Percentiles rank a stretch among this genome's conserved stretches.
Evolutionary conservation across 805 yeast genomes (phyloP).

Genomic region (Candida palmyrensis): DNA sequence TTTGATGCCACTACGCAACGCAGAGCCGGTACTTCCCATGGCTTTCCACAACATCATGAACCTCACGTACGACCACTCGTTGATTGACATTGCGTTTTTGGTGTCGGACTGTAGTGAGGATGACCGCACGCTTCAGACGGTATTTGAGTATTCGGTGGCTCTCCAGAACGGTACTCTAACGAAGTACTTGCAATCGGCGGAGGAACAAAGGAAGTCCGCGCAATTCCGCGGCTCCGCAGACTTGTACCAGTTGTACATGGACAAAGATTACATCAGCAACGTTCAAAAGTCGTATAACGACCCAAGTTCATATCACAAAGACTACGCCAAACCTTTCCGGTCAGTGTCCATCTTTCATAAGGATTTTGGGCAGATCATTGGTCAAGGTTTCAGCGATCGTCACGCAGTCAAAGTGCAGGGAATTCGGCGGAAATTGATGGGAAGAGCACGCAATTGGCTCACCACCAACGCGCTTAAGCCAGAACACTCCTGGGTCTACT

Average conservation of each 20-base stretch:
- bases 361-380: constrained; percentile 86
- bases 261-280: constrained; percentile 49
- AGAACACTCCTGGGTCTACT: constrained; percentile 85
- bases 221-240: constrained; percentile 53
- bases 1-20: constrained; percentile 74
- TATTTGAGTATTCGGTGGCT: constrained; percentile 59
- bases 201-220: constrained; percentile 22
- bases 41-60: constrained; percentile 85
- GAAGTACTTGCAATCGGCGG: constrained; percentile 41
- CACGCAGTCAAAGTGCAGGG: constrained; percentile 87
- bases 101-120: constrained; percentile 74
- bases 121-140: constrained; percentile 61
- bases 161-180: constrained; percentile 67
- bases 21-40: constrained; percentile 69
- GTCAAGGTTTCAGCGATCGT: constrained; percentile 85
- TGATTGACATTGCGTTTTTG: constrained; percentile 75
- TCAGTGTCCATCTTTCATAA: constrained; percentile 74
- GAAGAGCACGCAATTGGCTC: constrained; percentile 82
- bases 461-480: constrained; percentile 70
- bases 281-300: constrained; percentile 57
- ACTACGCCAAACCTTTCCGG: constrained; percentile 66
- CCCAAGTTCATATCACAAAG: constrained; percentile 52
- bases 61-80: constrained; percentile 73
- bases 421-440: constrained; percentile 78
- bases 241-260: constrained; percentile 68